Evolutionary conservation across 257 asterid genomes (phyloP), one percentile per base, ranked within the genome.

Genomic region (Thymus quinquecostatus): DNA sequence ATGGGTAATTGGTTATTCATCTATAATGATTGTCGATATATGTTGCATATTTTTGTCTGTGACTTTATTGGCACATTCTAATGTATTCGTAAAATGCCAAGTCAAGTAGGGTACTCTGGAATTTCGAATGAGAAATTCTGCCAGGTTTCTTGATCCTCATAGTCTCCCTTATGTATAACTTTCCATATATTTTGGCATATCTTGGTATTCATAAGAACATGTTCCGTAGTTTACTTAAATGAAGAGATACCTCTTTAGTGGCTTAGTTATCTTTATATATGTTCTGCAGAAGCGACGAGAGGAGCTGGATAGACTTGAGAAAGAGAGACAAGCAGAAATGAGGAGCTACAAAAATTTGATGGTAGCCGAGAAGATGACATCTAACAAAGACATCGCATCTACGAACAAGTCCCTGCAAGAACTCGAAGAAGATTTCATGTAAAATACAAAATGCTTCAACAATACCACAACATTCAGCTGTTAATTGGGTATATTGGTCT

Each of bases 341-440:
- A 86, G 98, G 81, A 94, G 98, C 93, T 94, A 94, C 91, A 91
- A 91, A 71, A 89, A 94, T 74, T 77, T 91, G 87, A 94, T 94
- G 98, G 97, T 94, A 49, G 91, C 97, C 27, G 97, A 94, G 72
- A 94, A 91, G 82, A 94, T 94, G 98, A 94, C 98, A 0, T 94
- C 98, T 0, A 94, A 91, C 84, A 94, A 86, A 81, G 96, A 94
- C 72, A 84, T 94, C 59, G 97, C 98, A 14, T 81, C 98, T 12
- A 59, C 91, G 53, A 81, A 82, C 85, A 94, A 94, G 78, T 80
- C 96, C 79, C 83, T 91, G 64, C 98, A 94, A 80, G 98, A 94
- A 82, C 83, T 94, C 71, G 98, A 94, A 77, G 97, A 94, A 74
- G 97, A 91, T 70, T 94, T 94, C 84, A 94, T 94, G 98, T 94